phyloP scores from a whole-genome alignment of 2,329 filamentous ascomycete genomes.

The Hirsutella minnesotensis region DNA sequence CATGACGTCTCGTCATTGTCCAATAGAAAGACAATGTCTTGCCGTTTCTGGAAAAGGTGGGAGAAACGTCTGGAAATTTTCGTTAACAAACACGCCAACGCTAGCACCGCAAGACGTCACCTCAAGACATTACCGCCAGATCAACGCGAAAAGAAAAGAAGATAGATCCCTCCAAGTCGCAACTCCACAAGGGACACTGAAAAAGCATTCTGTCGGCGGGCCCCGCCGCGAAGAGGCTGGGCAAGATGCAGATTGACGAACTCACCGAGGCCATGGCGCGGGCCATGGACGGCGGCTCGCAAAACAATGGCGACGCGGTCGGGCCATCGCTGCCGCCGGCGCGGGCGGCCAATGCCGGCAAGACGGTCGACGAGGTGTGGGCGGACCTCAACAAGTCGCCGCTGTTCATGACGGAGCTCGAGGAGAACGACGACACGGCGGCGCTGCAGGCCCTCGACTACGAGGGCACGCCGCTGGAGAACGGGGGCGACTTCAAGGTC shows the following conservation, averaged over 20 bases:
- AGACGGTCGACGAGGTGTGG: conserved; percentile 42
- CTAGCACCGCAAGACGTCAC: background rate
- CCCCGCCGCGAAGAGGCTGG: too few species aligned
- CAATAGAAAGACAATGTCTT: too few species aligned
- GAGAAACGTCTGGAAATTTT: background rate
- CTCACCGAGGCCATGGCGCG: background rate
- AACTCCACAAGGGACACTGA: too few species aligned
- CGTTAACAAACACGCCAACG: background rate
- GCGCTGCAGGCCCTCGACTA: conserved; percentile 85
- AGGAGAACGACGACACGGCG: conserved; percentile 74
- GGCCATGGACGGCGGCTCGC: background rate
- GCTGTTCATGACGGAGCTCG: conserved; percentile 91
- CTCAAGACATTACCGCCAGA: background rate
- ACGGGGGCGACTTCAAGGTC: conserved; percentile 75
- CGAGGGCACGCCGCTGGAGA: conserved; percentile 79
- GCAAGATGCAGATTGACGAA: background rate
- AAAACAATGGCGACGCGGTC: background rate
- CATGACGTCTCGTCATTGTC: too few species aligned
- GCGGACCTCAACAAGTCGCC: conserved; percentile 53
- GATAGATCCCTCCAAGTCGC: too few species aligned
- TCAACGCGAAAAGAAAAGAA: too few species aligned
- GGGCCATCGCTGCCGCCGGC: background rate
- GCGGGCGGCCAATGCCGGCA: conserved; percentile 22
- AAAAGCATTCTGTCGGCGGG: too few species aligned
- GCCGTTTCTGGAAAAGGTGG: background rate